Base-by-base conservation (phyloP, 1,139 yeast genomes). In the Geotrichum restrictum region DNA sequence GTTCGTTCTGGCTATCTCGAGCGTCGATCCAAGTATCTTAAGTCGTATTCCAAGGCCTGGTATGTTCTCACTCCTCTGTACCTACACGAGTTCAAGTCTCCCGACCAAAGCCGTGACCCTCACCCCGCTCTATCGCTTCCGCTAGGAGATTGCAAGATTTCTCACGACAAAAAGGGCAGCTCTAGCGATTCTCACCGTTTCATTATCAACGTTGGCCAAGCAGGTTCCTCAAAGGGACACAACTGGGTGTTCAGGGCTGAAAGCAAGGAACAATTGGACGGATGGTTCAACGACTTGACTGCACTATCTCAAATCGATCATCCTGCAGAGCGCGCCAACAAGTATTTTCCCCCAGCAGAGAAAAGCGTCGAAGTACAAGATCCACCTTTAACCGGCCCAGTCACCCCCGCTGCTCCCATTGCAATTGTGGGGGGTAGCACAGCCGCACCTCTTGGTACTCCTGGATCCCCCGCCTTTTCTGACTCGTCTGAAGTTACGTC, bases 181-280 rank as follows among this genome's bases (percentile, higher is more conserved):
- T 56, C 39, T 55, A 66, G 77, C 38, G 72, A 75, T 13, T 79
- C 81, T 40, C 86, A 83, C 71, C 88, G 88, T 69, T 93, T 93
- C 70, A 85, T 88, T 19, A 74, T 93, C 56, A 79, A 79, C 57
- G 85, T 94, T 21, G 86, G 83, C 60, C 82, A 85, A 60, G 80
- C 80, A 59, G 69, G 67, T 21, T 53, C 59, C 39, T 85, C 85
- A 60, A 78, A 88, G 63, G 86, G 88, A 51, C 97, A 91, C 70
- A 89, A 88, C 64, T 89, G 94, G 88, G 95, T 89, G 11, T 91
- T 93, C 73, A 78, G 96, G 62, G 84, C 95, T 24, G 91, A 86
- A 64, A 80, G 85, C 45, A 85, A 85, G 63, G 84, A 82, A 45
- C 73, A 78, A 45, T 85, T 89, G 89, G 81, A 85, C 64, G 79